Evolutionary conservation across 371 early-diverging fungal genomes (phyloP).

Genomic region (Mortierella sp.): DNA sequence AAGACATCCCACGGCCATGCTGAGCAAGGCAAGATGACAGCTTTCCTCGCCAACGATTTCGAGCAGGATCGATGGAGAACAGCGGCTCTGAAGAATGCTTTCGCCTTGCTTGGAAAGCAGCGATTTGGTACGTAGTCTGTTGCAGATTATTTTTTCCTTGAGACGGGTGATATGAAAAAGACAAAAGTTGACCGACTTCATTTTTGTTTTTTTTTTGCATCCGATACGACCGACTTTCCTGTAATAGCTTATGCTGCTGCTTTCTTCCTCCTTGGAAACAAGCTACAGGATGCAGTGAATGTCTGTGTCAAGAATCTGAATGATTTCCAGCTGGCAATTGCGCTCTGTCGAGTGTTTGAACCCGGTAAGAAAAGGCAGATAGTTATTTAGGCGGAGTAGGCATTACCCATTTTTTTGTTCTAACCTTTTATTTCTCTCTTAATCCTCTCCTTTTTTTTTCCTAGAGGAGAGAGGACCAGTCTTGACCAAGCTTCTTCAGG

Average conservation of each 20-base stretch:
- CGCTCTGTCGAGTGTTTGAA: constrained; percentile 90
- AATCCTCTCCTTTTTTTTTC: not conserved
- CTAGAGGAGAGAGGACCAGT: constrained; percentile 59
- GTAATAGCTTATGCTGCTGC: constrained; percentile 88
- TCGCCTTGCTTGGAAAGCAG: constrained; percentile 93
- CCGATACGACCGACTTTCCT: constrained; percentile 6
- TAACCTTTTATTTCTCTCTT: too few species aligned
- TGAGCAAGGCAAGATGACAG: constrained; percentile 88
- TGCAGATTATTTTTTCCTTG: too few species aligned
- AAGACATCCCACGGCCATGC: constrained; percentile 82
- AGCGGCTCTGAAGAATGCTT: constrained; percentile 97
- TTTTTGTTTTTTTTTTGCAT: constrained; percentile 1
- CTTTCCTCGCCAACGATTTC: constrained; percentile 93
- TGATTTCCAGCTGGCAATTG: constrained; percentile 92
- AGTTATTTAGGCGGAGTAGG: not conserved
- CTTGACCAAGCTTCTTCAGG: constrained; percentile 53
- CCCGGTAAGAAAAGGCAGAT: constrained; percentile 59
- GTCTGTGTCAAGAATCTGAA: constrained; percentile 91
- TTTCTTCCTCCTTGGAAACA: constrained; percentile 93
- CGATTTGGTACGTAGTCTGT: constrained; percentile 76
- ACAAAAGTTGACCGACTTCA: not conserved
- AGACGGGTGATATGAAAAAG: not conserved
- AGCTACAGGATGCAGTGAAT: constrained; percentile 88
- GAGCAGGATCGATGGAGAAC: constrained; percentile 85
- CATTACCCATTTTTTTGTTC: not conserved